A percentile compares a stretch with the other conserved stretches of the same genome.
These are phyloP conservation scores for Pistacia integerrima DNA, from an alignment of 345 rosid species.

Conservation along the genomic window DNA sequence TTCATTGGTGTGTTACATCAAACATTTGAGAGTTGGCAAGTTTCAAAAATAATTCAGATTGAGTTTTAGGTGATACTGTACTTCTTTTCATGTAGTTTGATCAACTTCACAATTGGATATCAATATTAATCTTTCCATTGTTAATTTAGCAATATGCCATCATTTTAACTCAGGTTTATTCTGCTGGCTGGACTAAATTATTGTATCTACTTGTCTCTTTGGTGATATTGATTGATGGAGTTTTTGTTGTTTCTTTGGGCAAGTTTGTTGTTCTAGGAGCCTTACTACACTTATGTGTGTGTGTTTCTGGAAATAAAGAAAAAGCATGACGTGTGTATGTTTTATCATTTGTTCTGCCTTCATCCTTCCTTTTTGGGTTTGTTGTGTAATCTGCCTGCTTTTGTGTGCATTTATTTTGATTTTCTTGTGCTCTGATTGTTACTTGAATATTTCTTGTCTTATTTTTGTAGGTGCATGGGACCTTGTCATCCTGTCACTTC, in stretches of 20 bases:
- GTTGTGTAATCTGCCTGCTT: not conserved
- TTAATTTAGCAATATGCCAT: not conserved
- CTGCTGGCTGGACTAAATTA: not conserved
- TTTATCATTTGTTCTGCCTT: not conserved
- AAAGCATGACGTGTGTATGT: not conserved
- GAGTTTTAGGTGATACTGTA: not conserved
- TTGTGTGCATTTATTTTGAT: not conserved
- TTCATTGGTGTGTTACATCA: not conserved
- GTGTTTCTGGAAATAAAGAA: not conserved
- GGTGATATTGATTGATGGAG: not conserved
- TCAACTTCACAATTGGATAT: not conserved
- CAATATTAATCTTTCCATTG: not conserved
- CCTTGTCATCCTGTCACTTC: constrained; percentile 25
- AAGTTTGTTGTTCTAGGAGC: not conserved
- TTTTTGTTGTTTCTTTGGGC: not conserved
- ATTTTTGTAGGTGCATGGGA: constrained; percentile 51
- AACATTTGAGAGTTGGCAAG: not conserved
- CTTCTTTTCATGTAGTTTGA: not conserved
- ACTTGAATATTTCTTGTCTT: not conserved
- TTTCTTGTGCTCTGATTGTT: not conserved
- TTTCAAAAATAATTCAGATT: not conserved
- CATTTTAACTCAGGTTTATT: not conserved
- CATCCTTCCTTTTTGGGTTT: not conserved
- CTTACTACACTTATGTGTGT: not conserved
- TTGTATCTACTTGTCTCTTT: not conserved